Conservation (phyloP, 2,329 filamentous ascomycete genomes). For the Phaeophleospora eucalypticola region DNA sequence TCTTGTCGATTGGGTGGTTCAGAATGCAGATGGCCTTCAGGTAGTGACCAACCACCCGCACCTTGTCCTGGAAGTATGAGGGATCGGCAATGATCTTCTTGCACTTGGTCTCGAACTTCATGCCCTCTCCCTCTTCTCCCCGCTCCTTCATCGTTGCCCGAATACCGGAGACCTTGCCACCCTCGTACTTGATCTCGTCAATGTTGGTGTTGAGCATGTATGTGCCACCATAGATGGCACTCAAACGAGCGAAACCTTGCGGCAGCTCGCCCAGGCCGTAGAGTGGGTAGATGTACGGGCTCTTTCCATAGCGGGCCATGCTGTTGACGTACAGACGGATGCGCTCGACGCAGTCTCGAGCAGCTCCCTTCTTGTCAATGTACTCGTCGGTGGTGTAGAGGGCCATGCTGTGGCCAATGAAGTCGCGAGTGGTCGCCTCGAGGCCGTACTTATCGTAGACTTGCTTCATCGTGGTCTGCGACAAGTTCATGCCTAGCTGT, state of each 20-base stretch:
- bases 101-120: constrained; percentile 94
- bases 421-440: constrained; percentile 84
- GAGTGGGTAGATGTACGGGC: constrained; percentile 97
- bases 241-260: constrained; percentile 94
- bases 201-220: constrained; percentile 98
- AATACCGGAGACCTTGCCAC: constrained; percentile 84
- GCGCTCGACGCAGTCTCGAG: constrained; percentile 81
- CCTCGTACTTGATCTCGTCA: constrained; percentile 77
- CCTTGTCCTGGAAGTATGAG: constrained; percentile 91
- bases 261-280: constrained; percentile 97
- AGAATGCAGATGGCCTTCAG: constrained; percentile 96
- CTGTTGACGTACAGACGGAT: constrained; percentile 97
- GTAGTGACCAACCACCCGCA: constrained; percentile 80
- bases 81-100: constrained; percentile 96
- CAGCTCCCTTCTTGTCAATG: constrained; percentile 66
- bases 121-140: constrained; percentile 66
- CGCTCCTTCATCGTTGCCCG: constrained; percentile 93
- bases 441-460: constrained; percentile 97
- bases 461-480: constrained; percentile 86
- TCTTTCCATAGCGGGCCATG: constrained; percentile 95
- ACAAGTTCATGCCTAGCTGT: constrained; percentile 67
- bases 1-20: constrained; percentile 89
- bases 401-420: constrained; percentile 97
- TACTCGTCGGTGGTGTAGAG: constrained; percentile 90
- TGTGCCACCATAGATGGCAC: constrained; percentile 96